Percentiles rank a stretch among this genome's conserved stretches.
Evolutionary conservation across 2,329 filamentous ascomycete species (phyloP).

Genomic region (Ascochyta pisi): DNA sequence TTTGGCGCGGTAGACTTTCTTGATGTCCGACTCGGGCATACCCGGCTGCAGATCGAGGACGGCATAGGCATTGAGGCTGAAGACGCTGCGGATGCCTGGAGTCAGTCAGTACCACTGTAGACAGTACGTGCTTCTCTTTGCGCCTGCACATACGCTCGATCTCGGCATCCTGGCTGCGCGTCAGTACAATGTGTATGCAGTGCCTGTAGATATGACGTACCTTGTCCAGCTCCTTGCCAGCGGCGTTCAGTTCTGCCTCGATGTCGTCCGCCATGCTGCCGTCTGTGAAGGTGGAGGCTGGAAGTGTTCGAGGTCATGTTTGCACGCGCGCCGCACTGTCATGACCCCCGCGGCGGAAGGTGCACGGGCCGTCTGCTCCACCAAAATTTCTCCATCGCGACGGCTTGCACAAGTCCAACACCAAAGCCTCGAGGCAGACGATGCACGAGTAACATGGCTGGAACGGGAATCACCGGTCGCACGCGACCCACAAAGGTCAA

Average conservation of each 20-base stretch:
- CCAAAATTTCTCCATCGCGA: slow-evolving; percentile 29
- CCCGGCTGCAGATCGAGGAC: slow-evolving; percentile 95
- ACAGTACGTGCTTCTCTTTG: not conserved
- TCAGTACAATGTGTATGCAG: slow-evolving; percentile 17
- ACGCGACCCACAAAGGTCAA: slow-evolving; percentile 61
- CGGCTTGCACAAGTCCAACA: not conserved
- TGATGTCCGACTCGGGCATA: slow-evolving; percentile 95
- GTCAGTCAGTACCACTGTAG: not conserved
- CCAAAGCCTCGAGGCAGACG: not conserved
- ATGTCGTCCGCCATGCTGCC: slow-evolving; percentile 57
- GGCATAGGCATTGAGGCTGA: slow-evolving; percentile 84
- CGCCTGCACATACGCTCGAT: slow-evolving; percentile 70
- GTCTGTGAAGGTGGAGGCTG: slow-evolving; percentile 7
- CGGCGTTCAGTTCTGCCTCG: slow-evolving; percentile 79
- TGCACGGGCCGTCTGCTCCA: slow-evolving; percentile 33
- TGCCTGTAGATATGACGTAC: slow-evolving; percentile 50
- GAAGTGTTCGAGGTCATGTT: not conserved
- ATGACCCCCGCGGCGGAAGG: slow-evolving; percentile 30
- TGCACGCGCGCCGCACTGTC: too few species aligned
- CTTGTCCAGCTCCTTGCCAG: slow-evolving; percentile 92
- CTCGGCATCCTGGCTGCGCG: slow-evolving; percentile 75
- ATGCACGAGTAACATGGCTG: slow-evolving; percentile 34
- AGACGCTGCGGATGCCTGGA: slow-evolving; percentile 79
- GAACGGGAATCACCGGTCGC: slow-evolving; percentile 49
- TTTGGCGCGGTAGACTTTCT: slow-evolving; percentile 90